A percentile compares a stretch with the other conserved stretches of the same genome.
These are phyloP conservation scores for Blepharisma stoltei DNA, from an alignment of 73 alveolate species.

Conservation along the genomic window DNA sequence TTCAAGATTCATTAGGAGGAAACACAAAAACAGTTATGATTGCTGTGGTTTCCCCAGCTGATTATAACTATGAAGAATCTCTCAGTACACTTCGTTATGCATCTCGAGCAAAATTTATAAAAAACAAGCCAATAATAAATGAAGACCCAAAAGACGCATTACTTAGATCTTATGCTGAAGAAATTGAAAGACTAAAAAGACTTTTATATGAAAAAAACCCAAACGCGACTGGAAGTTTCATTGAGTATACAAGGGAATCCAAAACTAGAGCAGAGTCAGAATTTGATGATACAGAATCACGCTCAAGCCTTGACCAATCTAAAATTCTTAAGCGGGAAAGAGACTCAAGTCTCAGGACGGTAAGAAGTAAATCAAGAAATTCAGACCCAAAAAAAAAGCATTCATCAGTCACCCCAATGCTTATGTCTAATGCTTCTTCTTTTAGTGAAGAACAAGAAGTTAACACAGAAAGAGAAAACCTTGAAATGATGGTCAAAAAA, in stretches of 20 bases:
- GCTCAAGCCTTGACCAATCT: too few species aligned
- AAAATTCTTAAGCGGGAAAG: background rate
- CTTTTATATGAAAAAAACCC: slow-evolving; percentile 28
- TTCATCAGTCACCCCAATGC: slow-evolving; percentile 27
- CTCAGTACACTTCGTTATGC: slow-evolving; percentile 83
- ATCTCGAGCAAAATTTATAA: slow-evolving; percentile 77
- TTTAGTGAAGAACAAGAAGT: background rate
- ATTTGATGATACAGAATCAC: too few species aligned
- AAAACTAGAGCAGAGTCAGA: too few species aligned
- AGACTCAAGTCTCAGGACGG: background rate
- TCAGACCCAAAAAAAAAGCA: background rate
- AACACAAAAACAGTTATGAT: slow-evolving; percentile 86
- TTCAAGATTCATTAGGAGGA: slow-evolving; percentile 85
- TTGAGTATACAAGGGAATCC: slow-evolving; percentile 44
- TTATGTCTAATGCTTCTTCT: background rate
- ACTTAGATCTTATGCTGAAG: slow-evolving; percentile 77
- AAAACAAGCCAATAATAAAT: slow-evolving; percentile 85
- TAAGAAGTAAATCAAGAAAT: background rate
- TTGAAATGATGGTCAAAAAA: slow-evolving; percentile 41
- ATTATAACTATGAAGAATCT: slow-evolving; percentile 84
- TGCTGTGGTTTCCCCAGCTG: slow-evolving; percentile 89
- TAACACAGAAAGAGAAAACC: slow-evolving; percentile 34
- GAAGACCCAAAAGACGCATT: slow-evolving; percentile 91
- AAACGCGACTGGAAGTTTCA: slow-evolving; percentile 40
- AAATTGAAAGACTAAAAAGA: slow-evolving; percentile 68